A percentile compares a stretch with the other conserved stretches of the same genome.
Evolutionary conservation across 495 filamentous ascomycete genomes (phyloP).

Genomic region (Pyrenopolyporus hunteri): DNA sequence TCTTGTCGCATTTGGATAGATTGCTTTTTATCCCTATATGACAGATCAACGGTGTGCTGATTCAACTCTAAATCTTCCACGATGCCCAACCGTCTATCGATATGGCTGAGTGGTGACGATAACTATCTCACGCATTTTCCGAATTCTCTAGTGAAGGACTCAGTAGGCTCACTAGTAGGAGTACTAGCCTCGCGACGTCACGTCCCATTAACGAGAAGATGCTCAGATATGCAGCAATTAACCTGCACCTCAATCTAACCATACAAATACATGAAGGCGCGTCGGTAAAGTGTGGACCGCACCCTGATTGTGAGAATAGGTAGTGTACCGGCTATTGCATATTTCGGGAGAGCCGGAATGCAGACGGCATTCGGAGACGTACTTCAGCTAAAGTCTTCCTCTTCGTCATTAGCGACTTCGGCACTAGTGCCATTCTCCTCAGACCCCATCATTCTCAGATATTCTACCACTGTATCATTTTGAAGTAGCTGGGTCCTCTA

Average conservation of each 20-base stretch:
- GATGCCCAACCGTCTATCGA: constrained; percentile 9
- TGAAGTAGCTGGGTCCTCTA: constrained; percentile 47
- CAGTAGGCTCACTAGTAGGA: background rate
- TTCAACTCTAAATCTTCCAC: constrained; percentile 2
- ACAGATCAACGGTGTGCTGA: constrained; percentile 10
- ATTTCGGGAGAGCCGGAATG: background rate
- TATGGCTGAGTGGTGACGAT: constrained; percentile 3
- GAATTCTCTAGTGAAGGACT: background rate
- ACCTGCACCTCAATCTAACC: constrained; percentile 11
- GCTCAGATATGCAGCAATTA: constrained; percentile 10
- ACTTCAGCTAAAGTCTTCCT: constrained; percentile 55
- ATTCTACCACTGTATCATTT: constrained; percentile 49
- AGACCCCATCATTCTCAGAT: constrained; percentile 52
- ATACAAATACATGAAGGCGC: constrained; percentile 10
- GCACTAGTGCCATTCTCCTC: constrained; percentile 43
- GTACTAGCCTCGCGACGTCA: constrained; percentile 4
- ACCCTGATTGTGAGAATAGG: background rate
- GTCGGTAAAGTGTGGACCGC: background rate
- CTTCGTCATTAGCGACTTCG: constrained; percentile 51
- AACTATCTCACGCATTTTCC: background rate
- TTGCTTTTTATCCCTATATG: constrained; percentile 16
- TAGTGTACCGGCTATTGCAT: background rate
- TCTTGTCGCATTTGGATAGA: constrained; percentile 21
- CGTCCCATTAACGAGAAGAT: constrained; percentile 3
- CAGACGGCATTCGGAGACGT: background rate